Conservation (phyloP, 306 rosid genomes). For the Notholithocarpus densiflorus region DNA sequence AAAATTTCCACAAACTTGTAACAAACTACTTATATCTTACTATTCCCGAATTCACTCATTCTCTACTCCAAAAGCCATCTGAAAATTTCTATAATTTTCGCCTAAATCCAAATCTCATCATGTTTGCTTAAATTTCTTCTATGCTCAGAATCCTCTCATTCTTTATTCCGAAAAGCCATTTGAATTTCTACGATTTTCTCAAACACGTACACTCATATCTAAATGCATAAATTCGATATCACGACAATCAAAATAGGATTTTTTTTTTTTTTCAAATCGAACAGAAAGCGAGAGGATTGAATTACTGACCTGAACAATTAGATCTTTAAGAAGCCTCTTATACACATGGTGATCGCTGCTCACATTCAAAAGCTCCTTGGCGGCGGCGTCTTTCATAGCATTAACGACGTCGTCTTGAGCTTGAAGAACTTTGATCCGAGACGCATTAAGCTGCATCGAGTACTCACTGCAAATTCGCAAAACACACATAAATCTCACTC, state of each 20-base stretch:
- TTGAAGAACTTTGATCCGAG: slow-evolving; percentile 92
- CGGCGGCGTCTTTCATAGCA: slow-evolving; percentile 80
- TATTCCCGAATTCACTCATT: too few relatives aligned
- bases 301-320: slow-evolving; percentile 72
- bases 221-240: too few relatives aligned
- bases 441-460: slow-evolving; percentile 93
- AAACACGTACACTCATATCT: too few relatives aligned
- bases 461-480: slow-evolving; percentile 68
- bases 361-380: slow-evolving; percentile 72
- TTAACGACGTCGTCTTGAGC: slow-evolving; percentile 87
- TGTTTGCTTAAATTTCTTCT: too few relatives aligned
- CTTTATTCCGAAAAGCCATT: not conserved
- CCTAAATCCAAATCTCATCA: too few relatives aligned
- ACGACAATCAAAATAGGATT: too few relatives aligned
- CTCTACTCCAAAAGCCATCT: too few relatives aligned
- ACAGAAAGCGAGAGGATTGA: not conserved
- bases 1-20: too few relatives aligned
- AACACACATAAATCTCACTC: not conserved
- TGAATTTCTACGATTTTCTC: slow-evolving; percentile 10
- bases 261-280: too few relatives aligned
- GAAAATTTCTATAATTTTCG: too few relatives aligned
- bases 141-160: too few relatives aligned
- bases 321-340: slow-evolving; percentile 65
- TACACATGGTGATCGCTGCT: slow-evolving; percentile 60
- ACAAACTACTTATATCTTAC: too few relatives aligned